Percentiles rank a stretch among this genome's conserved stretches.
phyloP scores from a whole-genome alignment of 352 stramenopile species.

The Peronospora belbahrii region DNA sequence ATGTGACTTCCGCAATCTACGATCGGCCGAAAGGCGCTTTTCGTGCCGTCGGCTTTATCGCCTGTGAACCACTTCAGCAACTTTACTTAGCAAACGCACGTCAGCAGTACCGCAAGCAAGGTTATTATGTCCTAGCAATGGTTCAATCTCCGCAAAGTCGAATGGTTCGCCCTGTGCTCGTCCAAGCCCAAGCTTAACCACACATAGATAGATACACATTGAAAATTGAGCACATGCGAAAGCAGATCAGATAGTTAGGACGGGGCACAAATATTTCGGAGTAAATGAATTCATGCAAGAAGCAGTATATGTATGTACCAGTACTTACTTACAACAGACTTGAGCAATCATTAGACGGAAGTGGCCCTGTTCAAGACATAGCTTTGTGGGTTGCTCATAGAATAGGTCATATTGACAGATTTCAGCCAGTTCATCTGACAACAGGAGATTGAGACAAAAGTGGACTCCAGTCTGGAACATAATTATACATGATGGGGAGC shows the following conservation, averaged over 20 bases:
- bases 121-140: slow-evolving; percentile 36
- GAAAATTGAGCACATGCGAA: background rate
- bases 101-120: slow-evolving; percentile 1
- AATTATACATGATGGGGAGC: slow-evolving; percentile 24
- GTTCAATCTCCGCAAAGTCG: slow-evolving; percentile 35
- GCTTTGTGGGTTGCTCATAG: slow-evolving; percentile 7
- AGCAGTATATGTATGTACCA: slow-evolving; percentile 8
- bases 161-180: slow-evolving; percentile 47
- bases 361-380: slow-evolving; percentile 7
- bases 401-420: slow-evolving; percentile 16
- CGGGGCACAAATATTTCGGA: background rate
- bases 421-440: slow-evolving; percentile 1
- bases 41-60: slow-evolving; percentile 56
- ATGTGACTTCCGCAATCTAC: slow-evolving; percentile 71
- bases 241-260: background rate
- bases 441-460: slow-evolving; percentile 9
- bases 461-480: slow-evolving; percentile 13
- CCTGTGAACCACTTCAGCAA: slow-evolving; percentile 52
- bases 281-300: slow-evolving; percentile 17
- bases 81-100: slow-evolving; percentile 31
- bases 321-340: slow-evolving; percentile 20
- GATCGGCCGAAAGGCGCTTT: slow-evolving; percentile 62
- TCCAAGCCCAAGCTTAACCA: slow-evolving; percentile 17
- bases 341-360: slow-evolving; percentile 2
- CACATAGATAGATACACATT: background rate